phyloP scores from a whole-genome alignment of 148 eudicot species.

The Gaultheria prostrata region DNA sequence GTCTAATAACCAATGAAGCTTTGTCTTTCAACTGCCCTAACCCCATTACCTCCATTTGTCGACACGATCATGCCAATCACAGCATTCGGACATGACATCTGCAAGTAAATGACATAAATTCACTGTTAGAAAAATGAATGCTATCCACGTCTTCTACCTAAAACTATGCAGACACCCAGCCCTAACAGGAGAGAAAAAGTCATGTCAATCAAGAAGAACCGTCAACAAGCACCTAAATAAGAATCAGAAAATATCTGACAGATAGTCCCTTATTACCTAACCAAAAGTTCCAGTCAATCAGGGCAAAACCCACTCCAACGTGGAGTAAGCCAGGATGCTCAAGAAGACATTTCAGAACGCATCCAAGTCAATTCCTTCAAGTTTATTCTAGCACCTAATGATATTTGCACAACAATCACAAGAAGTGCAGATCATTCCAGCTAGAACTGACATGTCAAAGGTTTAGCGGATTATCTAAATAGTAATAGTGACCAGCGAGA shows the following conservation, averaged over 20 bases:
- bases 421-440: background rate
- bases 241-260: background rate
- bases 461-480: background rate
- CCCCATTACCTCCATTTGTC: background rate
- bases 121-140: too few relatives aligned
- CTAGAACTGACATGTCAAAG: background rate
- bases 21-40: constrained; percentile 1
- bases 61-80: constrained; percentile 15
- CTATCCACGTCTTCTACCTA: background rate
- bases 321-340: background rate
- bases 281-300: background rate
- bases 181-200: background rate
- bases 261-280: background rate
- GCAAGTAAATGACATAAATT: constrained; percentile 22
- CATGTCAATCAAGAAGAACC: background rate
- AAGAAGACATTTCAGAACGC: background rate
- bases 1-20: background rate
- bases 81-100: constrained; percentile 70
- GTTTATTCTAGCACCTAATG: background rate
- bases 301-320: background rate
- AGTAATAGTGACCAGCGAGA: background rate
- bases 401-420: background rate
- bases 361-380: background rate
- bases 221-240: background rate
- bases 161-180: background rate